These are phyloP conservation scores for Fraxinus baroniana DNA, from an alignment of 305 asterid species.

Conservation along the genomic window DNA sequence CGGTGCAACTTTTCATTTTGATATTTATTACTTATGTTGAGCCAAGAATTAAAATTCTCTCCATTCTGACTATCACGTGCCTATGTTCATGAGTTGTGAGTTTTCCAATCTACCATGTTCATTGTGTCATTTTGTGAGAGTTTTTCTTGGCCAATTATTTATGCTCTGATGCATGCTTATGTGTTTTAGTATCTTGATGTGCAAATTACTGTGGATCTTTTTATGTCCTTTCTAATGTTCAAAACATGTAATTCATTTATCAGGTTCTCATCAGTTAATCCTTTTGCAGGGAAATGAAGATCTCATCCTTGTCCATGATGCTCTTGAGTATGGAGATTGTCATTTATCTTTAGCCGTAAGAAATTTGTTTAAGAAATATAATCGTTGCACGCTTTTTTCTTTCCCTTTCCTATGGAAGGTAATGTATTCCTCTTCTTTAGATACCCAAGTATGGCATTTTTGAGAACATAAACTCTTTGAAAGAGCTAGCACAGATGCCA, in stretches of 20 bases:
- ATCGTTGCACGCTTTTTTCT: constrained; percentile 4
- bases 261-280: constrained; percentile 17
- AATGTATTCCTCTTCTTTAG: constrained; percentile 39
- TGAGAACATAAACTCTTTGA: constrained; percentile 83
- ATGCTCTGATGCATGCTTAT: neutral
- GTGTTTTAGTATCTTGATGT: neutral
- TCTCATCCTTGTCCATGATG: constrained; percentile 81
- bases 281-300: constrained; percentile 72
- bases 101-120: neutral
- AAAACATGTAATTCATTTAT: neutral
- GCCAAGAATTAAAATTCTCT: neutral
- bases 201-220: neutral
- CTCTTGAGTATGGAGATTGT: constrained; percentile 89
- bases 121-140: neutral
- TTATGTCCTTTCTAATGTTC: neutral
- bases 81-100: neutral
- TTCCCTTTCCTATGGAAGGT: constrained; percentile 14
- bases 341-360: constrained; percentile 89
- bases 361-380: constrained; percentile 11
- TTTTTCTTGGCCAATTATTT: neutral
- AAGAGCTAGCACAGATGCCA: constrained; percentile 90
- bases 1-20: neutral
- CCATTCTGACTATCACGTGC: neutral
- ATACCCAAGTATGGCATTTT: constrained; percentile 97
- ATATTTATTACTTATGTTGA: neutral